phyloP scores from a whole-genome alignment of 805 yeast genomes.

The Starmerella floricola region DNA sequence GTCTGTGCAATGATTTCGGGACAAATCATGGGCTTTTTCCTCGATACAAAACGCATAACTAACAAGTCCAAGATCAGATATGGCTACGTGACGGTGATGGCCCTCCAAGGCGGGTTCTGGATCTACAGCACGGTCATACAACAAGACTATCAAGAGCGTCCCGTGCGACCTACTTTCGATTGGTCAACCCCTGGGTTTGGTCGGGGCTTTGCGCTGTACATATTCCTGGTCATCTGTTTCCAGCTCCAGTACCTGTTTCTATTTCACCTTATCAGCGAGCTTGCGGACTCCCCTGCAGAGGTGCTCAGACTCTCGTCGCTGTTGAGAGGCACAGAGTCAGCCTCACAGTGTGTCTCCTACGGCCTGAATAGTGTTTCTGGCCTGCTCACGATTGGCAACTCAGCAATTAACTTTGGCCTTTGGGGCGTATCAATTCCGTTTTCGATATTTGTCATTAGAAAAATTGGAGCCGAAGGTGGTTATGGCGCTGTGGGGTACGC shows the following conservation, averaged over 20 bases:
- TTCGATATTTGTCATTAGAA: neutral
- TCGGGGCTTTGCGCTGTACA: constrained; percentile 40
- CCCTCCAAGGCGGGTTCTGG: constrained; percentile 33
- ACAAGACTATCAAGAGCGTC: constrained; percentile 11
- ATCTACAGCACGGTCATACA: constrained; percentile 21
- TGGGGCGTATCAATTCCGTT: constrained; percentile 11
- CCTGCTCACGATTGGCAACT: constrained; percentile 13
- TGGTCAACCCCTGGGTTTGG: constrained; percentile 34
- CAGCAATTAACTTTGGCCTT: constrained; percentile 16
- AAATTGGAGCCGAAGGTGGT: constrained; percentile 6
- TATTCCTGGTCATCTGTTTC: constrained; percentile 12
- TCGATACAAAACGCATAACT: constrained; percentile 35
- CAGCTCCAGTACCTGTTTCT: constrained; percentile 13
- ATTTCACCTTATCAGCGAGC: constrained; percentile 11
- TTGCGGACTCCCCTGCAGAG: constrained; percentile 12
- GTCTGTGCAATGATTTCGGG: constrained; percentile 43
- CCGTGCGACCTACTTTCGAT: constrained; percentile 28
- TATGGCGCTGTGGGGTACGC: neutral
- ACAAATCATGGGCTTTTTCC: constrained; percentile 29
- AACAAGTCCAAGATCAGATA: constrained; percentile 36
- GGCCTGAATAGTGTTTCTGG: constrained; percentile 13
- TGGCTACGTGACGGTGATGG: constrained; percentile 36
- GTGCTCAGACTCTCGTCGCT: constrained; percentile 12
- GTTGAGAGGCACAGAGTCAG: constrained; percentile 13
- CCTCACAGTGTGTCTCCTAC: constrained; percentile 13